These are phyloP conservation scores for Lipomyces spencermartinsiae DNA, from an alignment of 805 yeast species.

Conservation along the genomic window DNA sequence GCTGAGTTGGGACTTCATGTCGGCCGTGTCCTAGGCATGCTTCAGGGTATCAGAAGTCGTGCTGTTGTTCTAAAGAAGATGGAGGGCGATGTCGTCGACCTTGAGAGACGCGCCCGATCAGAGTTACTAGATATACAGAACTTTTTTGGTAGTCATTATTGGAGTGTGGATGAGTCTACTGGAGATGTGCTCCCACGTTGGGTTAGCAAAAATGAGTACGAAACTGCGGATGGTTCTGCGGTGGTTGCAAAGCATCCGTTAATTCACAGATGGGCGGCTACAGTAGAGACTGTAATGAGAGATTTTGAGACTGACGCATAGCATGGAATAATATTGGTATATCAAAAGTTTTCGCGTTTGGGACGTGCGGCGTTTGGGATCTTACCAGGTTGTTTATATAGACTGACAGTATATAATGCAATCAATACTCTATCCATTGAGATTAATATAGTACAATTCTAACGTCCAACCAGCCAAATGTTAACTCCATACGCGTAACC, in stretches of 20 bases:
- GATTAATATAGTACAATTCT: neutral
- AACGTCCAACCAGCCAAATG: neutral
- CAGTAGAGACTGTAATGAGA: constrained; percentile 25
- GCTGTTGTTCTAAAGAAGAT: neutral
- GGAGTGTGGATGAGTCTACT: constrained; percentile 24
- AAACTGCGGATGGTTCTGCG: neutral
- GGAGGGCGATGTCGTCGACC: neutral
- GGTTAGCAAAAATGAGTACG: neutral
- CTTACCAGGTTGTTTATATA: neutral
- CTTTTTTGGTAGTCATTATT: constrained; percentile 19
- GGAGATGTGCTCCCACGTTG: constrained; percentile 26
- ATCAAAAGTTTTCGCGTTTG: neutral
- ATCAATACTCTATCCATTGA: constrained; percentile 1
- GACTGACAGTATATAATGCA: neutral
- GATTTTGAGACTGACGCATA: neutral
- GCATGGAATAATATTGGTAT: neutral
- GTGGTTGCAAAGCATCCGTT: constrained; percentile 49
- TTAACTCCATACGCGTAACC: neutral
- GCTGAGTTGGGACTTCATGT: constrained; percentile 68
- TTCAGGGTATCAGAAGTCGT: constrained; percentile 50
- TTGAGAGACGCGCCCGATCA: constrained; percentile 12
- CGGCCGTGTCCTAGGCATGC: constrained; percentile 67
- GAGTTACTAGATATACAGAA: constrained; percentile 23
- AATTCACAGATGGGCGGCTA: constrained; percentile 55
- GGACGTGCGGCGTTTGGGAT: neutral